Base-by-base conservation (phyloP, 2,329 filamentous ascomycete species). In the Aspergillus sp. region DNA sequence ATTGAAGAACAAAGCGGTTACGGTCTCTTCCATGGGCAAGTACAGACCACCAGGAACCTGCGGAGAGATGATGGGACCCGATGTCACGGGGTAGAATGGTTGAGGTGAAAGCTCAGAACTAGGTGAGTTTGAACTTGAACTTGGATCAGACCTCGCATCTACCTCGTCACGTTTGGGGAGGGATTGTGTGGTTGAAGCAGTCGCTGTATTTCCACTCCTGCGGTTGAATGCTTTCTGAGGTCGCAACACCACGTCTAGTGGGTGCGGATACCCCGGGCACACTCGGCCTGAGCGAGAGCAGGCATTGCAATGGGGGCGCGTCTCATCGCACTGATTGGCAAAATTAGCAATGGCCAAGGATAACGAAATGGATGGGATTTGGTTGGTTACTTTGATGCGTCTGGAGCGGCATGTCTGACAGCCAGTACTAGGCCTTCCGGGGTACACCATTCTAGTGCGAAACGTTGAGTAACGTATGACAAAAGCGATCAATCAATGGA, bases 221-320 rank as follows among this genome's bases (percentile, higher is more conserved):
- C 63, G 63, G 6, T 56, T 50, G 21, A 66, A 67, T 6, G 64
- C 58, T 8, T 61, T 68, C 14, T 66, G 64, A 12, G 67, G 64
- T 27, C 69, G 61, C 12, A 70, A 54, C 51, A 69, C 63, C 15
- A 70, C 43, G 61, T 71, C 69, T 21, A 71, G 63, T 11, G 68
- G 68, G 46, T 70, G 63, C 8, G 56, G 58, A 52, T 70, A 71
- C 6, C 69, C 69, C 0, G 69, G 69, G 55, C 69, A 71, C 33
- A 57, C 41, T 6, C 69, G 65, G 24, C 65, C 64, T 37, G 68
- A 67, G 47, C 67, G 64, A 17, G 63, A 52, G 57, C 69, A 71
- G 35, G 67, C 66, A 47, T 52, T 65, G 55, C 69, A 71, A 35
- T 68, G 61, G 17, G 69, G 69, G 23, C 67, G 68, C 15, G 67